Base-by-base conservation (phyloP, 2,329 filamentous ascomycete species). In the Curvularia sp. region DNA sequence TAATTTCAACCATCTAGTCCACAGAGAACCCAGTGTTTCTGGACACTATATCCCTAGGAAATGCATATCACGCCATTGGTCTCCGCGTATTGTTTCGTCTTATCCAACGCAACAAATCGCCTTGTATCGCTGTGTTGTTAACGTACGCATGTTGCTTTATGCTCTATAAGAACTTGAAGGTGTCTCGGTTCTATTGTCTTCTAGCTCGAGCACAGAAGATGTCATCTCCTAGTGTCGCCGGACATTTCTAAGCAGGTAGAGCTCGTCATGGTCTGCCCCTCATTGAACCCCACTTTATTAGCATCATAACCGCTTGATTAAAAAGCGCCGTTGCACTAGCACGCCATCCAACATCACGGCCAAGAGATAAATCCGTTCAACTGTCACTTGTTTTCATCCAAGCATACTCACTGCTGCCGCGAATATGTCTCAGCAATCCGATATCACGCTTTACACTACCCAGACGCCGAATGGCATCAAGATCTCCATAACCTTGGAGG, bases 391-490 rank as follows among this genome's bases (percentile, higher is more conserved):
- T 3, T 25, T 41, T 10, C 30, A 39, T 18, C 13, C 19, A 27
- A 38, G 15, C 5, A 47, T 7, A 48, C 38, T 19, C 10, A 41
- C 18, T 12, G 7, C 43, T 43, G 34, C n/a, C 38, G 41, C 50
- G 48, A 71, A 70, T 66, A 60, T 73, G 28, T 67, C 70, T 28
- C 60, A 70, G 53, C 64, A 69, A 48, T 82, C 89, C 5, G 82
- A 90, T 67, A 92, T 96, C 69, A 89, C 88, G 42, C 86, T 96
- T 28, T 96, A 95, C 81, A 96, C 92, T 12, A 83, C 85, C 12
- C 85, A 88, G 71, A 97, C 93, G 50, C 92, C 93, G 45, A 97
- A 97, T 79, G 92, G 93, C 63, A 90, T 95, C 83, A 97, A 96
- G 77, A 86, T 92, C 61, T 93, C 91, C 55, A 96, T 97, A 65